A percentile compares a stretch with the other conserved stretches of the same genome.
Conservation (phyloP, 1,139 yeast species). For the Yamadazyma atlantica region DNA sequence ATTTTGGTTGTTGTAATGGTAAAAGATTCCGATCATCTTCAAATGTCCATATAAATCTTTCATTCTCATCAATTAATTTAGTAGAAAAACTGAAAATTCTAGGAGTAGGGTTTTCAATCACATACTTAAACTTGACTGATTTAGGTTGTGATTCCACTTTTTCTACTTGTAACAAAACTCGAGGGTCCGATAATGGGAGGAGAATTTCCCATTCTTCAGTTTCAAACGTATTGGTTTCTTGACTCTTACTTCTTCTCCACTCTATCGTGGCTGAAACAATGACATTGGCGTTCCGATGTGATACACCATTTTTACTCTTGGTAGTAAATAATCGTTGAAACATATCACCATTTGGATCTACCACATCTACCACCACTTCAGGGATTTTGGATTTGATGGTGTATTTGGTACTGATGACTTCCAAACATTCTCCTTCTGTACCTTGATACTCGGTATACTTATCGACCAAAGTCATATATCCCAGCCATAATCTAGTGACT, state of each 20-base stretch:
- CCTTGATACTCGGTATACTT: conserved; percentile 4
- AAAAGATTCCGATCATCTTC: conserved; percentile 25
- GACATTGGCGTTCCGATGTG: conserved; percentile 41
- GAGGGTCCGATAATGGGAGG: conserved; percentile 68
- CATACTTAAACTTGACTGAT: conserved; percentile 40
- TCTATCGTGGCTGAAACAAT: conserved; percentile 23
- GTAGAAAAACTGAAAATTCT: conserved; percentile 65
- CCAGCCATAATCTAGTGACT: conserved; percentile 49
- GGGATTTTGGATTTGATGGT: conserved; percentile 28
- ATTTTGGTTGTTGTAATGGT: conserved; percentile 29
- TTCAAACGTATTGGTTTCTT: conserved; percentile 22
- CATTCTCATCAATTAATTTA: conserved; percentile 25
- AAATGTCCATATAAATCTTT: conserved; percentile 28
- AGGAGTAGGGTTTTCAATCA: conserved; percentile 74
- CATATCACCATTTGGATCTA: conserved; percentile 7
- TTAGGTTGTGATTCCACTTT: conserved; percentile 14
- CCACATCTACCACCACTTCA: conserved; percentile 28
- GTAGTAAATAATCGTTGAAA: conserved; percentile 31
- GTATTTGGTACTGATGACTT: conserved; percentile 23
- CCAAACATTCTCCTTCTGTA: conserved; percentile 12
- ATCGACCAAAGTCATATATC: conserved; percentile 23
- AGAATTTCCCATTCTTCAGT: conserved; percentile 48
- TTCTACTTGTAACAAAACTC: conserved; percentile 50
- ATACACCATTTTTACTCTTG: conserved; percentile 37
- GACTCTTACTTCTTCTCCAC: conserved; percentile 33